phyloP scores from a whole-genome alignment of 2,329 filamentous ascomycete genomes.

The Elsinoe batatas region DNA sequence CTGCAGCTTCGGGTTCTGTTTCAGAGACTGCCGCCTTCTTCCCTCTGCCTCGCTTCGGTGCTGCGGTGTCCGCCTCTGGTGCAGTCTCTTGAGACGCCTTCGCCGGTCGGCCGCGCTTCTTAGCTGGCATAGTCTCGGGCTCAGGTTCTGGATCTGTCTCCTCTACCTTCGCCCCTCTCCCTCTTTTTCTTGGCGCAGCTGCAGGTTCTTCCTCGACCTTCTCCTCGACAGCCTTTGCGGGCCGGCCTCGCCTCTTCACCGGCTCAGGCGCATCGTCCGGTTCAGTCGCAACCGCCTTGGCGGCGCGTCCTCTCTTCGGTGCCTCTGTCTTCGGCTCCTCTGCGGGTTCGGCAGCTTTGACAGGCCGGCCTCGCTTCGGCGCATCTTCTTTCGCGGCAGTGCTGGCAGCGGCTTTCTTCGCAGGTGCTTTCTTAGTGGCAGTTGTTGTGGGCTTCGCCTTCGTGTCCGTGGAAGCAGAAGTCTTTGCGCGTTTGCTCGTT shows the following conservation, averaged over 20 bases:
- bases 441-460: background rate
- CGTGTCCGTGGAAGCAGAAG: background rate
- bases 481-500: background rate
- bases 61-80: background rate
- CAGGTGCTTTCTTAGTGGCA: background rate
- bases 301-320: conserved; percentile 4
- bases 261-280: conserved; percentile 17
- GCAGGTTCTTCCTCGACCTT: background rate
- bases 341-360: conserved; percentile 18
- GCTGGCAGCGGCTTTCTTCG: conserved; percentile 11
- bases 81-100: conserved; percentile 23
- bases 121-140: conserved; percentile 5
- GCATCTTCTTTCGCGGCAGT: conserved; percentile 15
- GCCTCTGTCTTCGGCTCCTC: conserved; percentile 10
- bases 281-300: conserved; percentile 15
- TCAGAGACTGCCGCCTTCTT: conserved; percentile 19
- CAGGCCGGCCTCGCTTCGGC: conserved; percentile 25
- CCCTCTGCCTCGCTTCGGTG: conserved; percentile 6
- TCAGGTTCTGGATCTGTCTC: background rate
- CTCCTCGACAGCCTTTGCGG: conserved; percentile 11
- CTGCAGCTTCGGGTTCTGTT: conserved; percentile 23
- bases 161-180: conserved; percentile 10
- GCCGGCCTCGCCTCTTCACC: conserved; percentile 23
- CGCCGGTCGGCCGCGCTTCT: conserved; percentile 24
- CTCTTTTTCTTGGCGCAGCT: conserved; percentile 12